phyloP scores from a whole-genome alignment of 768 basidiomycete genomes.

The Sporobolomyces roseus region DNA sequence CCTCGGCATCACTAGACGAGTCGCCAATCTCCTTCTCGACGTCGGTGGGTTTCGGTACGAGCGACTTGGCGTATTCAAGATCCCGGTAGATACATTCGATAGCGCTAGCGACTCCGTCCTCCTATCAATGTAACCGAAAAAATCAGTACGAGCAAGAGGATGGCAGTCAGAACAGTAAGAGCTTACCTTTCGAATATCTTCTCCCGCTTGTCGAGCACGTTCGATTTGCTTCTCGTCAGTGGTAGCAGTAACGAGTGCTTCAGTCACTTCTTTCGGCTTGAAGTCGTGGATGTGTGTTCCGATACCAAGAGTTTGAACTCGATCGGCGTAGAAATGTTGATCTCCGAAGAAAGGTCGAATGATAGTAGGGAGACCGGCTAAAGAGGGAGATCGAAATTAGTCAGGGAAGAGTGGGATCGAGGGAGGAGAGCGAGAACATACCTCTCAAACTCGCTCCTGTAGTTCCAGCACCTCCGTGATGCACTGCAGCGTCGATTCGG shows the following conservation, averaged over 20 bases:
- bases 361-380: conserved; percentile 85
- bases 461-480: conserved; percentile 96
- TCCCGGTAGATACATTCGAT: conserved; percentile 95
- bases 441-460: conserved; percentile 85
- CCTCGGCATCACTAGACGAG: background rate
- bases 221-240: conserved; percentile 83
- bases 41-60: conserved; percentile 25
- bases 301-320: conserved; percentile 92
- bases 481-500: conserved; percentile 91
- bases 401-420: background rate
- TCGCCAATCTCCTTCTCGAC: conserved; percentile 11
- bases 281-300: conserved; percentile 84
- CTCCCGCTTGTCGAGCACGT: conserved; percentile 76
- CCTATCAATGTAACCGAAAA: conserved; percentile 54
- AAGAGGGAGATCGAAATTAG: background rate
- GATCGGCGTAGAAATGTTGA: conserved; percentile 96
- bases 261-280: conserved; percentile 69
- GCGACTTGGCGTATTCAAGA: conserved; percentile 70
- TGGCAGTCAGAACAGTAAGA: background rate
- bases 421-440: conserved; percentile 48
- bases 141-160: too few species aligned
- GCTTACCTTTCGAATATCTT: conserved; percentile 75
- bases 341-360: conserved; percentile 98
- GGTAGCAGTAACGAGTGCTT: conserved; percentile 75
- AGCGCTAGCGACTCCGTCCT: conserved; percentile 88